A percentile compares a stretch with the other conserved stretches of the same genome.
These are phyloP conservation scores for Oidiodendron maius DNA, from an alignment of 495 filamentous ascomycete species.

Conservation along the genomic window DNA sequence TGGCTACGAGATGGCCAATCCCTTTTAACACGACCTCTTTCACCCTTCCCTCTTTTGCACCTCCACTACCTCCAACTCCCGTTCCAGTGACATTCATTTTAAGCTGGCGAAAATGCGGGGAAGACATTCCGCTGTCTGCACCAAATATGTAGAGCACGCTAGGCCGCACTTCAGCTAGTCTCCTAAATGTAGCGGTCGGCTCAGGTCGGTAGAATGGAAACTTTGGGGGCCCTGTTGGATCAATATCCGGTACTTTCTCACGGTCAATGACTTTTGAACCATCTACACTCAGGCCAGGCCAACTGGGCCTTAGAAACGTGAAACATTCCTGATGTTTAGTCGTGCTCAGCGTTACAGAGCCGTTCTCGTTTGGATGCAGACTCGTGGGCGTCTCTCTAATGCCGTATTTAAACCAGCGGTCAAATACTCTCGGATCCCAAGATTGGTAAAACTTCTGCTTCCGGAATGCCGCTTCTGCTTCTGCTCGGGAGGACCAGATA, in stretches of 20 bases:
- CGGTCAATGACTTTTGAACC: constrained; percentile 24
- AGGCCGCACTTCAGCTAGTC: constrained; percentile 66
- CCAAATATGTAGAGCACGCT: constrained; percentile 83
- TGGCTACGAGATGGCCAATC: constrained; percentile 76
- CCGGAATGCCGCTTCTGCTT: constrained; percentile 54
- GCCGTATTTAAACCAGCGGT: constrained; percentile 58
- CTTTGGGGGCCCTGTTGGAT: constrained; percentile 17
- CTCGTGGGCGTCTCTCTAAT: constrained; percentile 57
- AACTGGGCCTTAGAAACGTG: constrained; percentile 55
- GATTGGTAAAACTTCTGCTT: constrained; percentile 54
- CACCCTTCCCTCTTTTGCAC: constrained; percentile 59
- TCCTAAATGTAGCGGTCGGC: constrained; percentile 50
- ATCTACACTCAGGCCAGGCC: constrained; percentile 26
- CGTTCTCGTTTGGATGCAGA: constrained; percentile 43
- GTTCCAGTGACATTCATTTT: constrained; percentile 61
- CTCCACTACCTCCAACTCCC: constrained; percentile 65
- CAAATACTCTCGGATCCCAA: constrained; percentile 71
- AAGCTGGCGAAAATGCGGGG: constrained; percentile 38
- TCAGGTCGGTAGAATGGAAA: constrained; percentile 77
- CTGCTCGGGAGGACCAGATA: constrained; percentile 61
- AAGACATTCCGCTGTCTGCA: constrained; percentile 54
- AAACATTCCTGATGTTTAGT: constrained; percentile 58
- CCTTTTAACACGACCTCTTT: constrained; percentile 57
- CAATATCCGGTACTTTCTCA: constrained; percentile 18
- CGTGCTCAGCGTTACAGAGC: constrained; percentile 47